Conservation (phyloP, 177 flowering plant species). For the Telopea speciosissima region DNA sequence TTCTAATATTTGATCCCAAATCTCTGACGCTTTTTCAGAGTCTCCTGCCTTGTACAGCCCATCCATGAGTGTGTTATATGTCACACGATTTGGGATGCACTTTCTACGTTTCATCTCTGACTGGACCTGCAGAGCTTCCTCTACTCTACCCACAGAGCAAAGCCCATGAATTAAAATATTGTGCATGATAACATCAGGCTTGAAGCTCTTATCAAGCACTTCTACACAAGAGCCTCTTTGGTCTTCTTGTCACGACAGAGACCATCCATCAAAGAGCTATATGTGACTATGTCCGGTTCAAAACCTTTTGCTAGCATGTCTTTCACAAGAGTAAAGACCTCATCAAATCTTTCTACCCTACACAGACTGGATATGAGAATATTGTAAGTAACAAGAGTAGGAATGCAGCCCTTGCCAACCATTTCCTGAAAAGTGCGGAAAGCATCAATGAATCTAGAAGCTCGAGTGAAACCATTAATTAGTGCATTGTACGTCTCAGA, state of each 20-base stretch:
- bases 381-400: slow-evolving; percentile 61
- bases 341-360: slow-evolving; percentile 47
- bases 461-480: slow-evolving; percentile 47
- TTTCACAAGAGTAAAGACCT: slow-evolving; percentile 55
- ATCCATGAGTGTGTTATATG: slow-evolving; percentile 76
- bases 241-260: slow-evolving; percentile 57
- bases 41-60: slow-evolving; percentile 59
- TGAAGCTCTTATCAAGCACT: slow-evolving; percentile 37
- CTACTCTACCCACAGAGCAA: slow-evolving; percentile 58
- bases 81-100: slow-evolving; percentile 70
- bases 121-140: slow-evolving; percentile 50
- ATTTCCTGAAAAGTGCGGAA: slow-evolving; percentile 38
- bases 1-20: slow-evolving; percentile 56
- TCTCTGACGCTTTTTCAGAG: slow-evolving; percentile 40
- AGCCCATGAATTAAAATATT: slow-evolving; percentile 82
- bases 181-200: slow-evolving; percentile 66
- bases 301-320: slow-evolving; percentile 74
- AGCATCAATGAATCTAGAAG: slow-evolving; percentile 49
- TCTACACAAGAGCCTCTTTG: slow-evolving; percentile 49
- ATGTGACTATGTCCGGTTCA: slow-evolving; percentile 62
- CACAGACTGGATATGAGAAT: slow-evolving; percentile 64
- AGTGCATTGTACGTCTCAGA: slow-evolving; percentile 55
- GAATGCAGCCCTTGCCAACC: slow-evolving; percentile 40
- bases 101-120: slow-evolving; percentile 42
- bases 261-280: slow-evolving; percentile 64